Evolutionary conservation across 2,329 filamentous ascomycete genomes (phyloP).

Genomic region (Aspergillus aculeatinus): DNA sequence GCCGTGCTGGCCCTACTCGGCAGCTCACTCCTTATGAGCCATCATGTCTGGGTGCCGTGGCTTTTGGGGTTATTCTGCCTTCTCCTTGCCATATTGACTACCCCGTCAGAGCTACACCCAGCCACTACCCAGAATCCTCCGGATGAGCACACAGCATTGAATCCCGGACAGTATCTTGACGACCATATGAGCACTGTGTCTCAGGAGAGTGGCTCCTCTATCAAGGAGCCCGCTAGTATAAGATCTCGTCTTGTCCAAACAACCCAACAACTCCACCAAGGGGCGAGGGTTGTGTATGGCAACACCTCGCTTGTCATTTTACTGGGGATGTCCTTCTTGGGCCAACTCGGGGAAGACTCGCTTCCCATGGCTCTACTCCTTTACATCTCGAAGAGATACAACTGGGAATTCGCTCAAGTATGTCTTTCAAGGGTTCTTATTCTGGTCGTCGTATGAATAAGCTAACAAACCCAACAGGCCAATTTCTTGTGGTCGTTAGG

Average conservation of each 20-base stretch:
- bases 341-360: background rate
- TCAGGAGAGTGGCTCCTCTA: too few relatives aligned
- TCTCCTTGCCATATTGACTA: background rate
- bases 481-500: background rate
- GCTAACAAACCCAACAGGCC: background rate
- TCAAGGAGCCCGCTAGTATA: too few relatives aligned
- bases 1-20: background rate
- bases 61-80: slow-evolving; percentile 1
- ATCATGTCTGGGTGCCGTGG: slow-evolving; percentile 3
- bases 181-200: too few relatives aligned
- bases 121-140: background rate
- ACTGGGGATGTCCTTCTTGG: background rate
- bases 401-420: background rate
- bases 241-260: too few relatives aligned
- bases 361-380: slow-evolving; percentile 1
- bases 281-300: background rate
- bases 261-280: too few relatives aligned
- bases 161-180: too few relatives aligned
- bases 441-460: too few relatives aligned
- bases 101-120: background rate
- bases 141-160: background rate
- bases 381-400: background rate
- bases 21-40: background rate
- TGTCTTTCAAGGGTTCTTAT: background rate
- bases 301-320: background rate